These are phyloP conservation scores for Tillandsia fasciculata DNA, from an alignment of 176 grass and related monocot genomes.

Conservation along the genomic window DNA sequence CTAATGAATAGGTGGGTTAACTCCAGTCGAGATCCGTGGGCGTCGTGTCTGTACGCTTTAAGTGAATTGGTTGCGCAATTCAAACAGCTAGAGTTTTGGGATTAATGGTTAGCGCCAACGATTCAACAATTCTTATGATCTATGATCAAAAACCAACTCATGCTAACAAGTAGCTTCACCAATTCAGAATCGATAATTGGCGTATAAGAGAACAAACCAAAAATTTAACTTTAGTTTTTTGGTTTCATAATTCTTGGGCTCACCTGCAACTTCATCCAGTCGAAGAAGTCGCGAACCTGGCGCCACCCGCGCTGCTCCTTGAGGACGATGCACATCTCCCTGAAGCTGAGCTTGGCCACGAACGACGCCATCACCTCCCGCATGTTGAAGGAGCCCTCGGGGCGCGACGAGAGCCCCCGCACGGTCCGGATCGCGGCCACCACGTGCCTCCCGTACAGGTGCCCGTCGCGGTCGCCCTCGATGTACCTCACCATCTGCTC, in stretches of 20 bases:
- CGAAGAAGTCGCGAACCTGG: constrained; percentile 84
- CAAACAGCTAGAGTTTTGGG: too few relatives aligned
- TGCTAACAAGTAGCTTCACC: neutral
- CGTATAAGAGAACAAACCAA: neutral
- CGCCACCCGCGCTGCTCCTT: constrained; percentile 75
- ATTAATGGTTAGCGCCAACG: too few relatives aligned
- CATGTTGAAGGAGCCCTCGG: constrained; percentile 44
- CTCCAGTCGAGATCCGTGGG: too few relatives aligned
- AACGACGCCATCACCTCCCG: constrained; percentile 69
- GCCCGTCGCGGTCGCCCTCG: constrained; percentile 74
- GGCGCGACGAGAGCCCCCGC: constrained; percentile 43
- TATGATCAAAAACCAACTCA: too few relatives aligned
- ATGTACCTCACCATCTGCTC: constrained; percentile 77
- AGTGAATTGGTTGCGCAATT: too few relatives aligned
- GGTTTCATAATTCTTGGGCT: neutral
- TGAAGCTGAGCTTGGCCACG: constrained; percentile 75
- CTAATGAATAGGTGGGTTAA: too few relatives aligned
- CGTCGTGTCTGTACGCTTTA: too few relatives aligned
- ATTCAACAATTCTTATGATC: too few relatives aligned
- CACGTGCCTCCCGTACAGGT: constrained; percentile 67
- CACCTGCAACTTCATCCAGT: constrained; percentile 93
- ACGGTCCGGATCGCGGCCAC: constrained; percentile 59
- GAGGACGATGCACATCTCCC: constrained; percentile 95
- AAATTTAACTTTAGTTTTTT: neutral
- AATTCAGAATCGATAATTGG: neutral